Base-by-base conservation (phyloP, 768 basidiomycete species). In the Suillus brevipes region DNA sequence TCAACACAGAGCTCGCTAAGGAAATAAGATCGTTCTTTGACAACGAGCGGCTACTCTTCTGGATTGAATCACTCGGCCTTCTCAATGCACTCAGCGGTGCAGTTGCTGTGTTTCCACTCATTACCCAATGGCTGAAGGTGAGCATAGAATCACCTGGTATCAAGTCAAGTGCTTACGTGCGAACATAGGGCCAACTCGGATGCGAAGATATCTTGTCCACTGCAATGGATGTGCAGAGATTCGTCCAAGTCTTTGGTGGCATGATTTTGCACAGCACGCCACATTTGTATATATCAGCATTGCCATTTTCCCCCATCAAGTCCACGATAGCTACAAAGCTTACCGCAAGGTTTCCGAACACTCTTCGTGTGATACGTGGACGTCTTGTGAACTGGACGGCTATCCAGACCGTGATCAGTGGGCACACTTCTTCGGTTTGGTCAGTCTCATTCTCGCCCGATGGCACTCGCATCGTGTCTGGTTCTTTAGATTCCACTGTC, bases 281-380 rank as follows among this genome's bases (percentile, higher is more conserved):
- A 3, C 73, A 74, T 53, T 66, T 74, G 6, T 74, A 74, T 63
- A 20, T 71, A 13, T 73, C 72, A 38, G 72, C 67, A 1, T 38
- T 75, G 20, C 67, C 72, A 31, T 73, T 75, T 61, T 59, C 66
- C 20, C 73, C 72, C 34, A 34, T 12, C 25, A 64, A 64, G 76
- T 81, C 23, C 68, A 71, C 43, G 73, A 74, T 69, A 69, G 64
- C 64, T 16, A 61, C 61, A 12, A 43, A 8, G 4, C 62, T 64
- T 23, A 7, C 36, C 6, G 20, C 12, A 28, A 62, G 18, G 3
- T 53, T 64, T 47, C 42, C 57, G 13, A 64, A 60, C 9, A 37
- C 31, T 38, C 52, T 62, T 23, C 23, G 42, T 45, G 16, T 45
- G 18, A 43, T 43, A 38, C 6, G n/a, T 23, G 25, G 34, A 38